Evolutionary conservation across 495 filamentous ascomycete species (phyloP).

Genomic region (Cercophora scortea): DNA sequence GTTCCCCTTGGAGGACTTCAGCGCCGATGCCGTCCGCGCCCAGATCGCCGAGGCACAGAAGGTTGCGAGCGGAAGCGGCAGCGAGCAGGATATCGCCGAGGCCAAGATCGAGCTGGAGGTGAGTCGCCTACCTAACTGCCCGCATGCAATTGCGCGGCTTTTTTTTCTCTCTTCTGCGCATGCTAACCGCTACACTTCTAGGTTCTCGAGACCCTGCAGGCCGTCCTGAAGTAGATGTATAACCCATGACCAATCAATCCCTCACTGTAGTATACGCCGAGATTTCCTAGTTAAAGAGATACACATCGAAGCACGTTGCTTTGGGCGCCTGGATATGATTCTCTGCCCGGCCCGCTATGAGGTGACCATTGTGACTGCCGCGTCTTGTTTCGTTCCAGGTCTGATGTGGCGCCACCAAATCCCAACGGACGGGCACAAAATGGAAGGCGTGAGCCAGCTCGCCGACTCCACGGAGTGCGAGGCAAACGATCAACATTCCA

Average conservation of each 20-base stretch:
- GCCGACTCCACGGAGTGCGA: too few species aligned
- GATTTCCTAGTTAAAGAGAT: conserved; percentile 26
- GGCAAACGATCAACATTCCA: too few species aligned
- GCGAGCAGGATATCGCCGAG: conserved; percentile 96
- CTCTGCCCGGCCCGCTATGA: neutral
- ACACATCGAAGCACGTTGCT: conserved; percentile 12
- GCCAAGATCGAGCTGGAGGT: conserved; percentile 99
- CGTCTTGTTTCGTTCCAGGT: neutral
- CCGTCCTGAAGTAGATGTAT: conserved; percentile 59
- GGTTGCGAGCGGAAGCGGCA: conserved; percentile 81
- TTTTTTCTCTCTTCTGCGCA: neutral
- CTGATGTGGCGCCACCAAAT: neutral
- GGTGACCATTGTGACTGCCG: conserved; percentile 1
- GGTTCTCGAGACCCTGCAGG: conserved; percentile 56
- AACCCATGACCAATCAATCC: conserved; percentile 11
- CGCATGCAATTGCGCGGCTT: neutral
- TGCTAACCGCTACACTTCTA: conserved; percentile 4
- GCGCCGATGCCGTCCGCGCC: conserved; percentile 66
- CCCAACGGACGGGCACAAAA: too few species aligned
- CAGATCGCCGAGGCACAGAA: conserved; percentile 93
- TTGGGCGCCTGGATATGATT: conserved; percentile 1
- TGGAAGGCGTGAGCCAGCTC: too few species aligned
- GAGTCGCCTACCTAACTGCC: conserved; percentile 12
- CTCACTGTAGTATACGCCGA: conserved; percentile 23
- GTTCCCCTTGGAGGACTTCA: conserved; percentile 91